Percentiles rank a stretch among this genome's conserved stretches.
These are phyloP conservation scores for Candida ponderosae DNA, from an alignment of 805 yeast species.

Conservation along the genomic window DNA sequence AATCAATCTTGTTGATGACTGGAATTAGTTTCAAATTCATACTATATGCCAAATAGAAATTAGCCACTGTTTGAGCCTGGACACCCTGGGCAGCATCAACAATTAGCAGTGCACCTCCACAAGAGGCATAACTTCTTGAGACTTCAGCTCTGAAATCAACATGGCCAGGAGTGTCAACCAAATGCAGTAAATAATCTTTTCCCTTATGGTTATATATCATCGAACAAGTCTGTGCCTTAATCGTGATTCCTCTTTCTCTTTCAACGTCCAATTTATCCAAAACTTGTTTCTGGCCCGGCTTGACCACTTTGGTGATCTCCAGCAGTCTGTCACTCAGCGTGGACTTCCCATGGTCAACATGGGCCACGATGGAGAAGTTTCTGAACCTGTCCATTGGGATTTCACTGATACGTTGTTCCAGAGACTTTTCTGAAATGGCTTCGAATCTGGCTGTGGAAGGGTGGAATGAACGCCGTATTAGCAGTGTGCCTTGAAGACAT, in stretches of 20 bases:
- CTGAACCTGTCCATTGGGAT: conserved; percentile 81
- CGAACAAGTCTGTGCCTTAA: conserved; percentile 93
- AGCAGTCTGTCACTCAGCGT: conserved; percentile 83
- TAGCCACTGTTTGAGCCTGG: conserved; percentile 98
- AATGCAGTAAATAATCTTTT: conserved; percentile 74
- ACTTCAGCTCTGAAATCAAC: conserved; percentile 95
- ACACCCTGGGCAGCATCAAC: conserved; percentile 97
- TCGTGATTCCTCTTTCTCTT: conserved; percentile 92
- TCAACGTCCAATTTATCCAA: conserved; percentile 91
- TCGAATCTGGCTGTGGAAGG: not conserved
- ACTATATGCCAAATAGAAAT: conserved; percentile 83
- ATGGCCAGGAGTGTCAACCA: conserved; percentile 97
- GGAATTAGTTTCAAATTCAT: conserved; percentile 79
- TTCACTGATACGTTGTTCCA: conserved; percentile 54
- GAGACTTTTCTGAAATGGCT: not conserved
- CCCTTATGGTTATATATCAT: conserved; percentile 72
- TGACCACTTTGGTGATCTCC: conserved; percentile 84
- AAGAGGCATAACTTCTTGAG: conserved; percentile 87
- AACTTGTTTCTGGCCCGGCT: conserved; percentile 78
- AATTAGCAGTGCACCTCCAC: conserved; percentile 85
- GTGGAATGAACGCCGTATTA: conserved; percentile 6
- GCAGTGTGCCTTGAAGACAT: no score
- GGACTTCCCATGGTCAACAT: conserved; percentile 85
- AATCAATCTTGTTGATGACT: conserved; percentile 84
- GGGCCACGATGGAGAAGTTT: conserved; percentile 93